These are phyloP conservation scores for Penstemon davidsonii DNA, from an alignment of 257 asterid species.

Conservation along the genomic window DNA sequence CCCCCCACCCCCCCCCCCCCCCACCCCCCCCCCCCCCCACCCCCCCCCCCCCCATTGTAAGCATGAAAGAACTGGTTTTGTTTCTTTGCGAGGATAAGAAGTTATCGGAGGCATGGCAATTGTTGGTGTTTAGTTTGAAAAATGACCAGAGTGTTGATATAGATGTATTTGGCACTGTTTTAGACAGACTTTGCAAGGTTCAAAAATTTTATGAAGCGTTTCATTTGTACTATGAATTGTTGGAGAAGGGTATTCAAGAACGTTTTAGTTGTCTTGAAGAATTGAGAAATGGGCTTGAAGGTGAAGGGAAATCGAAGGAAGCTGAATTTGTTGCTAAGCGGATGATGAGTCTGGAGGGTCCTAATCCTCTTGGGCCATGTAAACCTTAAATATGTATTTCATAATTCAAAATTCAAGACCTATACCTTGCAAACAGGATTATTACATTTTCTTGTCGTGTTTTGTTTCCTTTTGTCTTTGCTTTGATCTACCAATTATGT, in stretches of 20 bases:
- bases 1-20: too few species aligned
- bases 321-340: slow-evolving; percentile 78
- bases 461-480: too few species aligned
- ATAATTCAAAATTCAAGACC: too few species aligned
- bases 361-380: too few species aligned
- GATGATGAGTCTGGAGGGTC: slow-evolving; percentile 28
- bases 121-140: slow-evolving; percentile 48
- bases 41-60: too few species aligned
- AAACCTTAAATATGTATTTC: too few species aligned
- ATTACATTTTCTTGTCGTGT: too few species aligned
- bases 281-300: slow-evolving; percentile 52
- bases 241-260: slow-evolving; percentile 55
- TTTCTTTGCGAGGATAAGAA: slow-evolving; percentile 54
- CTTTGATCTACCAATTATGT: too few species aligned
- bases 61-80: slow-evolving; percentile 48
- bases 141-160: slow-evolving; percentile 45
- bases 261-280: slow-evolving; percentile 59
- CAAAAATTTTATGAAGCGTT: slow-evolving; percentile 54
- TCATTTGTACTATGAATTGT: slow-evolving; percentile 57
- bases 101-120: slow-evolving; percentile 49
- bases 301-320: slow-evolving; percentile 61
- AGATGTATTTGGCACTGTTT: slow-evolving; percentile 36
- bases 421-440: too few species aligned
- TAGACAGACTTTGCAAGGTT: slow-evolving; percentile 52
- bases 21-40: too few species aligned